Evolutionary conservation across 2,329 filamentous ascomycete species (phyloP), one percentile per base, ranked within the genome.

Genomic region (Colletotrichum sidae): DNA sequence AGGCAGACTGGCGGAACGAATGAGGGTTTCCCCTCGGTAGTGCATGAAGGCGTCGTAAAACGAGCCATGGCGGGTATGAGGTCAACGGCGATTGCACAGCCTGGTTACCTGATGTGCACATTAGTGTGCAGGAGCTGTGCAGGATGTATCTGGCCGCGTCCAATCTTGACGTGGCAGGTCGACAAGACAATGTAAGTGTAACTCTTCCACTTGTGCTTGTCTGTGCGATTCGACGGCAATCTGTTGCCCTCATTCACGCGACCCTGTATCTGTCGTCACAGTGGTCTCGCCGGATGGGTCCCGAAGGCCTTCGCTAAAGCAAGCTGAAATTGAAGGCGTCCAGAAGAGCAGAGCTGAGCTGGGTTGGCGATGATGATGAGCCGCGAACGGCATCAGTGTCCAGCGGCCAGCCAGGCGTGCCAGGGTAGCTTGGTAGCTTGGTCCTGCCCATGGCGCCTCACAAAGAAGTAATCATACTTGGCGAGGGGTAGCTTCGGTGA

Each of bases 21-120:
- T 59, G 25, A 44, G 50, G 55, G 8, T 17, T 33, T n/a, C 44
- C 37, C 44, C 64, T 65, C 44, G 49, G 25, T 54, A 49, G 33
- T 64, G 64, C 49, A 54, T 45, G 59, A 60, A n/a, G 64, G 35
- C 49, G 44, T 64, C 37, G 12, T 54, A 64, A 67, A 64, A 64
- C 63, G 17, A 47, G 13, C 17, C 42, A 59, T 46, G n/a, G 11
- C 11, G 55, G 42, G 25, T 34, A 8, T 33, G 55, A 47, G n/a
- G 41, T 47, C 33, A 33, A 39, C 33, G 44, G 39, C 10, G 41
- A 35, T 34, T 17, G 41, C 39, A 51, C 11, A 61, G 25, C 35
- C 35, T 38, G 35, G 25, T 38, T 38, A 39, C 59, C 34, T 53
- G 50, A 53, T 17, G 50, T 15, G 11, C 50, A 39, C 38, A 54